These are phyloP conservation scores for Alternaria sp. DNA, from an alignment of 2,329 filamentous ascomycete species.

Conservation along the genomic window DNA sequence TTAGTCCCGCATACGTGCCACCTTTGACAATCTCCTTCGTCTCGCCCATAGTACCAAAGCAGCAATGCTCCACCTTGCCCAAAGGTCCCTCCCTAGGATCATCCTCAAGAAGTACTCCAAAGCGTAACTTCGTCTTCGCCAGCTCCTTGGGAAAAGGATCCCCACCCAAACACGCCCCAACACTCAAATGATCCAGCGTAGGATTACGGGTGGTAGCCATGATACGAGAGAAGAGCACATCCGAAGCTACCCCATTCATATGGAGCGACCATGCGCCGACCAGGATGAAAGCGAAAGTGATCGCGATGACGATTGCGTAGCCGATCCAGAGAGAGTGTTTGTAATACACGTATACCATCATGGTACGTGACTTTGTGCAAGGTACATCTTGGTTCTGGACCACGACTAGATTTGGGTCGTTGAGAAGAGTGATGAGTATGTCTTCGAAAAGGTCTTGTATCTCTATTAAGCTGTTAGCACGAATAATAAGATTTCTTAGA, in stretches of 20 bases:
- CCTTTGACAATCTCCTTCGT: conserved; percentile 47
- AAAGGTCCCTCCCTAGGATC: conserved; percentile 38
- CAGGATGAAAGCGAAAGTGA: conserved; percentile 36
- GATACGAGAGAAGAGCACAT: conserved; percentile 46
- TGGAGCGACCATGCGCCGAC: conserved; percentile 43
- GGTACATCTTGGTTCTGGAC: conserved; percentile 26
- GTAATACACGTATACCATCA: conserved; percentile 43
- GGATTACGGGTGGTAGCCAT: conserved; percentile 48
- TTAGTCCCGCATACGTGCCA: conserved; percentile 45
- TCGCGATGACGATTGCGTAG: conserved; percentile 41
- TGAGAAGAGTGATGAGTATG: conserved; percentile 45
- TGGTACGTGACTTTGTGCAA: conserved; percentile 34
- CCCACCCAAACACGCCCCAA: conserved; percentile 49
- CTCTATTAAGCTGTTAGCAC: not conserved
- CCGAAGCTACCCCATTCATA: conserved; percentile 45
- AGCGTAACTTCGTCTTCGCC: conserved; percentile 45
- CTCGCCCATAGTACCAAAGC: conserved; percentile 48
- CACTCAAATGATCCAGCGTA: conserved; percentile 46
- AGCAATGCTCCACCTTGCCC: conserved; percentile 46
- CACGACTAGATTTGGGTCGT: conserved; percentile 40
- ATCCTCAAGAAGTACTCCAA: conserved; percentile 49
- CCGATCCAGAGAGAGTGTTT: conserved; percentile 43
- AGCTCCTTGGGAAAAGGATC: conserved; percentile 51
- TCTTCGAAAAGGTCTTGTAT: conserved; percentile 46
- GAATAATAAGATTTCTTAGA: not conserved